Conservation (phyloP, 805 yeast species). For the Yarrowia sp. region DNA sequence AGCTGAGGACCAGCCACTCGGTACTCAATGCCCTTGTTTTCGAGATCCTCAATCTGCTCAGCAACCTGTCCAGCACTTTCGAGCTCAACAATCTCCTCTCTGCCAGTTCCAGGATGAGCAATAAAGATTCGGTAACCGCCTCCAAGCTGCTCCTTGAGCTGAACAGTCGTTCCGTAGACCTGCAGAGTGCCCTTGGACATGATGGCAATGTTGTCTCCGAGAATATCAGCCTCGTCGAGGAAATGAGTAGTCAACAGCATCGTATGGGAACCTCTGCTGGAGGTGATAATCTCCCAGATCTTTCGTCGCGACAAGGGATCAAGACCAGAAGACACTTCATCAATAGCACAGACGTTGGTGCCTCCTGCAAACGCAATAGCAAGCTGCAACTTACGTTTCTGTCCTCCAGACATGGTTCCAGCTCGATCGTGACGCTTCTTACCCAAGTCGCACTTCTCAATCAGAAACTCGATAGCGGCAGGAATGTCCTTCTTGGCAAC, state of each 20-base stretch:
- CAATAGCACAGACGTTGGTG: conserved; percentile 40
- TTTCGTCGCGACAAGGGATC: conserved; percentile 41
- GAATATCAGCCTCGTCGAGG: conserved; percentile 41
- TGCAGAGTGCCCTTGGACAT: conserved; percentile 38
- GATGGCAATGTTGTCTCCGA: conserved; percentile 40
- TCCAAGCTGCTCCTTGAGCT: conserved; percentile 39
- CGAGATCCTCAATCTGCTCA: conserved; percentile 32
- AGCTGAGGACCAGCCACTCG: conserved; percentile 40
- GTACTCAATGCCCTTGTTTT: conserved; percentile 32
- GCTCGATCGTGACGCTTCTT: conserved; percentile 33
- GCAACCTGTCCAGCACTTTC: conserved; percentile 34
- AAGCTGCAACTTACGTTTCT: conserved; percentile 40
- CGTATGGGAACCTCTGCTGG: conserved; percentile 36
- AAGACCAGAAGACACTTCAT: conserved; percentile 43
- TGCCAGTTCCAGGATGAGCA: conserved; percentile 35
- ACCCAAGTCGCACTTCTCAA: conserved; percentile 37
- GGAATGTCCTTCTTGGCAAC: conserved; percentile 29
- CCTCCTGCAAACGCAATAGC: conserved; percentile 42
- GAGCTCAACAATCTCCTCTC: conserved; percentile 34
- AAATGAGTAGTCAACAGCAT: conserved; percentile 41
- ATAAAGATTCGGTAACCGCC: conserved; percentile 38
- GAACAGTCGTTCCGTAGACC: conserved; percentile 39
- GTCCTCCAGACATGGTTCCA: conserved; percentile 39
- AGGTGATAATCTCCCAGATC: conserved; percentile 41
- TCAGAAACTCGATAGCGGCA: conserved; percentile 30